These are phyloP conservation scores for Acanthamoeba triangularis DNA, from an alignment of 208 protist species.

Conservation along the genomic window DNA sequence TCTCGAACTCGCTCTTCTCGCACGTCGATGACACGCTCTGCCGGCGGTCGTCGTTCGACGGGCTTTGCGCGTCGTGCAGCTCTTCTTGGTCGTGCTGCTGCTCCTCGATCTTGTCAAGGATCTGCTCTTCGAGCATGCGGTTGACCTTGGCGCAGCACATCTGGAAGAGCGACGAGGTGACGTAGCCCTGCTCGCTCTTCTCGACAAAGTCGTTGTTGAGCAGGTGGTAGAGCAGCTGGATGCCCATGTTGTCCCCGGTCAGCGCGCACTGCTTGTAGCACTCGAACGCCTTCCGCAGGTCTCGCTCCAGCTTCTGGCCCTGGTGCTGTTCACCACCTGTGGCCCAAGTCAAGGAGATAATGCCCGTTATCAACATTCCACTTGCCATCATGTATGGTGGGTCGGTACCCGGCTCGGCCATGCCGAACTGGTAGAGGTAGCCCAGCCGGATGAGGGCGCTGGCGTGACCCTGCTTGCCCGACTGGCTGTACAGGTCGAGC, in stretches of 20 bases:
- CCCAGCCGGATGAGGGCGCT: not conserved
- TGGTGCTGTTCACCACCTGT: not conserved
- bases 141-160: not conserved
- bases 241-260: not conserved
- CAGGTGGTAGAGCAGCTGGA: constrained; percentile 19
- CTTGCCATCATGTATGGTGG: no score
- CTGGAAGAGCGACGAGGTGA: not conserved
- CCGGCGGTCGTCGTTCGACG: no score
- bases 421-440: constrained; percentile 1
- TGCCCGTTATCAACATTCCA: no score
- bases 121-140: constrained; percentile 7
- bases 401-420: not conserved
- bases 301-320: not conserved
- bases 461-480: not conserved
- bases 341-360: no score
- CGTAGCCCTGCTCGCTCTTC: not conserved
- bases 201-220: constrained; percentile 2
- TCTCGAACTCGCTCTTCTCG: constrained; percentile 23
- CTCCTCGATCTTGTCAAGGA: not conserved
- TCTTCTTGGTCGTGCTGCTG: not conserved
- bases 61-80: no score
- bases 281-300: not conserved
- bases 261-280: constrained; percentile 18
- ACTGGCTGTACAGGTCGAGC: not conserved
- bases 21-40: no score